These are phyloP conservation scores for Marasmius fiardii DNA, from an alignment of 1,284 basidiomycete species.

Conservation along the genomic window DNA sequence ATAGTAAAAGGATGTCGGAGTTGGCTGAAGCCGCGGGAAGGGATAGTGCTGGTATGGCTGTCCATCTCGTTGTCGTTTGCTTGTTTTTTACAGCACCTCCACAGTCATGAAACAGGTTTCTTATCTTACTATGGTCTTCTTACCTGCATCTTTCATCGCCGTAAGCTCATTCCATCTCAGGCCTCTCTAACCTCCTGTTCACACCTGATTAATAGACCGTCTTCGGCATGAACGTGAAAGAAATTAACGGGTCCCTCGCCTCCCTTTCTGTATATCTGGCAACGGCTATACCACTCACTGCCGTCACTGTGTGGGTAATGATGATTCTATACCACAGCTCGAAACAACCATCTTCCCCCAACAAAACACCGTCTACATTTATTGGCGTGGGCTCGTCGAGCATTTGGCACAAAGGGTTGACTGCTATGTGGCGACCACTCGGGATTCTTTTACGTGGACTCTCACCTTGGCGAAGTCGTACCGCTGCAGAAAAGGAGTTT, in stretches of 20 bases:
- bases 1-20: conserved; percentile 43
- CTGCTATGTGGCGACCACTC: background rate
- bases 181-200: background rate
- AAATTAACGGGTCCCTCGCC: conserved; percentile 30
- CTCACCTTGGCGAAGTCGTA: background rate
- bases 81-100: conserved; percentile 1
- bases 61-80: background rate
- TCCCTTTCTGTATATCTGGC: conserved; percentile 39
- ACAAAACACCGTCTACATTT: background rate
- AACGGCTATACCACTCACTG: conserved; percentile 39
- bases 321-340: conserved; percentile 12
- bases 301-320: conserved; percentile 45
- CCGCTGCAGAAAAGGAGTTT: background rate
- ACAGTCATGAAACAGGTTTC: conserved; percentile 51
- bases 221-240: conserved; percentile 47
- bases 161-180: conserved; percentile 28
- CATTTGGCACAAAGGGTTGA: background rate
- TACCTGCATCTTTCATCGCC: conserved; percentile 50
- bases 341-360: background rate
- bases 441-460: background rate
- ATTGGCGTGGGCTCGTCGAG: background rate
- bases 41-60: conserved; percentile 17
- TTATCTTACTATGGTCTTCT: conserved; percentile 55
- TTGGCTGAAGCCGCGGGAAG: conserved; percentile 35
- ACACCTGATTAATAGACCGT: conserved; percentile 23